Evolutionary conservation across 345 rosid species (phyloP), one percentile per base, ranked within the genome.

Genomic region (Draba incana): DNA sequence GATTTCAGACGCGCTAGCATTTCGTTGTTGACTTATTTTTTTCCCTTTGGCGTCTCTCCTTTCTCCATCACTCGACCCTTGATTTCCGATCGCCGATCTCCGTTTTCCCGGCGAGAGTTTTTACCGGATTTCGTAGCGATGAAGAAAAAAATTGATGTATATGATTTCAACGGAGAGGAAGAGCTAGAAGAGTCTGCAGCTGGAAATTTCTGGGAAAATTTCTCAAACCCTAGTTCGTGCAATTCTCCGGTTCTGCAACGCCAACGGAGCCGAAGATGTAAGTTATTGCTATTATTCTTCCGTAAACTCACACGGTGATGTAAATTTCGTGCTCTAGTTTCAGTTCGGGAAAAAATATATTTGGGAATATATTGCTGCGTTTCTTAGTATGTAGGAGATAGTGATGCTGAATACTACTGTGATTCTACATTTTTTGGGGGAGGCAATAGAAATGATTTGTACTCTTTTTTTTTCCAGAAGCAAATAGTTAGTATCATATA

Each of bases 161-260:
- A 81, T 76, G 94, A 87, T 55, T 88, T 85, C 87, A 84, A 78
- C 5, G 88, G 85, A 71, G 96, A 84, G 50, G 96, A 88, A 62
- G 89, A 85, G 84, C 68, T 80, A 55, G 43, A 83, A 27, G 94
- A 90, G 66, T 51, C 68, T 7, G 66, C 75, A 30, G 74, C 84
- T 41, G 81, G 77, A 23, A 81, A 88, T 68, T 54, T 76, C 39
- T 44, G 73, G 49, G 69, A 50, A 72, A 88, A 88, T 72, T 81
- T 79, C 44, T 54, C 82, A 79, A 83, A 76, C 89, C 92, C 97
- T 88, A 84, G 76, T 64, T 50, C 44, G 31, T 83, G 74, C 53
- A 71, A 73, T 74, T 44, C 83, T 68, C 50, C 79, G 53, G 55
- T 38, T 77, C 38, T 79, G 57, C 83, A 81, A 80, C 74, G 69